Evolutionary conservation across 805 yeast species (phyloP), one percentile per base, ranked within the genome.

Genomic region (Ogataea nakhonphanomensis): DNA sequence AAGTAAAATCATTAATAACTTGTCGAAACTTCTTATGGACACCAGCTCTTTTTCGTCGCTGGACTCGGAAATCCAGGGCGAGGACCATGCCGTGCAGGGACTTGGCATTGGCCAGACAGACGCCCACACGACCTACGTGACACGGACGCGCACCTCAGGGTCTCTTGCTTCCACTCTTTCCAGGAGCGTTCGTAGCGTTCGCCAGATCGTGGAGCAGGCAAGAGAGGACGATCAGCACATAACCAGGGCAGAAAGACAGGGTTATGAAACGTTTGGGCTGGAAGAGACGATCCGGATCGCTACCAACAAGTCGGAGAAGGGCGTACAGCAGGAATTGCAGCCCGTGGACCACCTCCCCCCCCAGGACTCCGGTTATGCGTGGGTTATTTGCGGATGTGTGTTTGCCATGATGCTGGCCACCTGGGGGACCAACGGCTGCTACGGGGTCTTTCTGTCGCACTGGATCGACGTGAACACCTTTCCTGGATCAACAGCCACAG

Each of bases 351-450:
- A 39, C 9, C 39, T 47, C 8, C 67, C 68, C 0, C 76, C 78
- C 9, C 32, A 41, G n/a, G 59, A 69, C 53, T 77, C 78, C 15
- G 85, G 86, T 0, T 78, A 79, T 49, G 81, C 81, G 3, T 81
- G 86, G 85, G 73, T 77, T 0, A 43, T 54, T 20, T 42, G 51
- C 9, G 65, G 74, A 8, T 68, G 70, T 12, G 46, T 69, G 15
- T 72, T 76, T 30, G 66, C 71, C 1, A 62, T 70, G 12, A 41
- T 74, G n/a, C 57, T 78, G 45, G 60, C 73, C 17, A 73, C 85
- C 0, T 82, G 87, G 87, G 90, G 90, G 3, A 70, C 78, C 51
- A 80, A 79, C 45, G 62, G 72, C 8, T 76, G 78, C 10, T 82
- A 73, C 55, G 85, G 84, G 36, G 76, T 81, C 3, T 79, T 75